These are phyloP conservation scores for Naganishia randhawae DNA, from an alignment of 768 basidiomycete genomes.

Conservation along the genomic window DNA sequence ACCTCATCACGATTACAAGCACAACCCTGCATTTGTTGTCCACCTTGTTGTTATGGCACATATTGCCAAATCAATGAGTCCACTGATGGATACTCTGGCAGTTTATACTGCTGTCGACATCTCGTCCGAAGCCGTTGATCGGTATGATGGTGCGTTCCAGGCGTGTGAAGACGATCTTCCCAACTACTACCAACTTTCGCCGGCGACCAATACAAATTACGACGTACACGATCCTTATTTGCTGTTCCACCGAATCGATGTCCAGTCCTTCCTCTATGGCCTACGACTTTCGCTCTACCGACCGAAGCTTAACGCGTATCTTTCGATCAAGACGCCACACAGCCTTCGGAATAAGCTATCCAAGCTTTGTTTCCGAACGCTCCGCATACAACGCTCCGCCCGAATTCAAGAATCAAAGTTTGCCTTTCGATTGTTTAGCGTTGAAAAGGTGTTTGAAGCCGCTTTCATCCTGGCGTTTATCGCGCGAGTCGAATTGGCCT, in stretches of 20 bases:
- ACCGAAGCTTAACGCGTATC: slow-evolving; percentile 36
- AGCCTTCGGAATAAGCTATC: slow-evolving; percentile 33
- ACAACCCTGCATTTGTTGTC: slow-evolving; percentile 36
- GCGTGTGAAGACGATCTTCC: slow-evolving; percentile 41
- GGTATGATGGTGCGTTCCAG: slow-evolving; percentile 39
- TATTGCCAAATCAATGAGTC: slow-evolving; percentile 38
- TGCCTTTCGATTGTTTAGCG: slow-evolving; percentile 37
- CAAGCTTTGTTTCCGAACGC: slow-evolving; percentile 33
- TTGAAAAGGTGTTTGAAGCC: slow-evolving; percentile 39
- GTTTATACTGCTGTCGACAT: slow-evolving; percentile 37
- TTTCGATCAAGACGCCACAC: slow-evolving; percentile 32
- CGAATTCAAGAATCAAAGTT: slow-evolving; percentile 40
- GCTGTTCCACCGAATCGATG: slow-evolving; percentile 36
- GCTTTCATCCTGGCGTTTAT: slow-evolving; percentile 36
- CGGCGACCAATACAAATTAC: slow-evolving; percentile 35
- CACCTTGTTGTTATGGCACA: slow-evolving; percentile 41
- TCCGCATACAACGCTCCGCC: slow-evolving; percentile 38
- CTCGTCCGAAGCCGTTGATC: slow-evolving; percentile 36
- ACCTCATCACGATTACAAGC: slow-evolving; percentile 35
- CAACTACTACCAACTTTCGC: slow-evolving; percentile 38
- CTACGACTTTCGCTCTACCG: slow-evolving; percentile 40
- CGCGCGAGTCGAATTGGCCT: slow-evolving; percentile 32
- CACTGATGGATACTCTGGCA: slow-evolving; percentile 41
- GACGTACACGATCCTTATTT: slow-evolving; percentile 38
- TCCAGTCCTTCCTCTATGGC: slow-evolving; percentile 36